These are phyloP conservation scores for Periglandula ipomoeae DNA, from an alignment of 2,329 filamentous ascomycete genomes.

Conservation along the genomic window DNA sequence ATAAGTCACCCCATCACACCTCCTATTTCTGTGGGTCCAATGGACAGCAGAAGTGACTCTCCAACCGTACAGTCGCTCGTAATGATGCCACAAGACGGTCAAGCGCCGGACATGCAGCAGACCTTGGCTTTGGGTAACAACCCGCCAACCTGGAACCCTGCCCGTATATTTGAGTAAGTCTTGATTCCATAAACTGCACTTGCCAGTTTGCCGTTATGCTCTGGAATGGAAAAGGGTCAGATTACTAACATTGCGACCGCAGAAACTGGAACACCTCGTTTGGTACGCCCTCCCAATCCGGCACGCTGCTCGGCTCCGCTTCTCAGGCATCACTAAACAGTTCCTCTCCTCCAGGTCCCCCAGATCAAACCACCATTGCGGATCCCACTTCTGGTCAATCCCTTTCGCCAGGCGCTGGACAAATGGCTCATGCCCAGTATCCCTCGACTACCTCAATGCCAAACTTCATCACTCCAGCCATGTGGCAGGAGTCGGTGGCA, in stretches of 20 bases:
- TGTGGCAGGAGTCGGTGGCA: constrained; percentile 66
- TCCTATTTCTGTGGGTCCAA: constrained; percentile 63
- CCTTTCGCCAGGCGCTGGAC: constrained; percentile 35
- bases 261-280: constrained; percentile 97
- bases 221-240: neutral
- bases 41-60: constrained; percentile 71
- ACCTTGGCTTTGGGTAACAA: constrained; percentile 56
- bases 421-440: constrained; percentile 42
- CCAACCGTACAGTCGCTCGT: constrained; percentile 61
- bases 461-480: constrained; percentile 57
- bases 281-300: constrained; percentile 50
- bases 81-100: constrained; percentile 57
- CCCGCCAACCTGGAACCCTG: constrained; percentile 69
- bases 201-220: too few species aligned
- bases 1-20: constrained; percentile 66
- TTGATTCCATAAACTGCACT: too few species aligned
- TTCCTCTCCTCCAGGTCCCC: constrained; percentile 40
- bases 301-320: constrained; percentile 19
- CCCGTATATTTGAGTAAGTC: constrained; percentile 81
- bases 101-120: constrained; percentile 41
- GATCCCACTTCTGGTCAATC: constrained; percentile 38
- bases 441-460: constrained; percentile 41
- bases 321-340: constrained; percentile 29
- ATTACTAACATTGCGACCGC: neutral
- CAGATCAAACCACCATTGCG: constrained; percentile 45